A percentile compares a stretch with the other conserved stretches of the same genome.
Conservation (phyloP, 1,139 yeast genomes). For the Taphrina communis region DNA sequence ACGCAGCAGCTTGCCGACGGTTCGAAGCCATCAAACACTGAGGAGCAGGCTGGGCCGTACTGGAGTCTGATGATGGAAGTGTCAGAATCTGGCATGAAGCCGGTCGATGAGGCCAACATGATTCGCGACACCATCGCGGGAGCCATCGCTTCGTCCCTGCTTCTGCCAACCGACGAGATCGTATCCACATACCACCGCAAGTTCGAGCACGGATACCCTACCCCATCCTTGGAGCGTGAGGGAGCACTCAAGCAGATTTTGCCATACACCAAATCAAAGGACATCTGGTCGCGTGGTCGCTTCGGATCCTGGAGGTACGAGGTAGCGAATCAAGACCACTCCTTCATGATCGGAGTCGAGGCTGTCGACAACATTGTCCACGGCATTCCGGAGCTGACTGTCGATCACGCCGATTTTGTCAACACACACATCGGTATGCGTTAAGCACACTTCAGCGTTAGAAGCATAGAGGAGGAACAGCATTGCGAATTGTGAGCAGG, state of each 20-base stretch:
- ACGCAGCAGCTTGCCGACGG: conserved; percentile 41
- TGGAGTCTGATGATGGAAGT: conserved; percentile 45
- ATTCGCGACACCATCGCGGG: conserved; percentile 43
- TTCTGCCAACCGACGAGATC: conserved; percentile 43
- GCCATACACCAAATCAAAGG: conserved; percentile 37
- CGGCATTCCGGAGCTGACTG: conserved; percentile 43
- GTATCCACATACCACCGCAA: conserved; percentile 44
- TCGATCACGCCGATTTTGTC: conserved; percentile 43
- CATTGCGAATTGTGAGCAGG: conserved; percentile 9
- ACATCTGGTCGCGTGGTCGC: conserved; percentile 44
- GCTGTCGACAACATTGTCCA: conserved; percentile 43
- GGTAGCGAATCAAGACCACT: conserved; percentile 45
- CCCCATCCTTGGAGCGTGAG: conserved; percentile 44
- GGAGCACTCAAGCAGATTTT: conserved; percentile 41
- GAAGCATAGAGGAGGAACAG: background rate
- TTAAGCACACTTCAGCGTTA: background rate
- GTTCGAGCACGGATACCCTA: conserved; percentile 44
- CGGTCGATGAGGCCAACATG: conserved; percentile 42
- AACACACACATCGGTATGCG: conserved; percentile 41
- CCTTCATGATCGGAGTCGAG: conserved; percentile 45
- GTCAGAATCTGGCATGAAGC: conserved; percentile 43
- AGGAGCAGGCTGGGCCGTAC: conserved; percentile 42
- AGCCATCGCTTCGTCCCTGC: conserved; percentile 43
- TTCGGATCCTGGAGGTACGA: conserved; percentile 45
- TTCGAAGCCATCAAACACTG: conserved; percentile 32